phyloP scores from a whole-genome alignment of 1,284 basidiomycete genomes.

The Boletellus deceptivus region DNA sequence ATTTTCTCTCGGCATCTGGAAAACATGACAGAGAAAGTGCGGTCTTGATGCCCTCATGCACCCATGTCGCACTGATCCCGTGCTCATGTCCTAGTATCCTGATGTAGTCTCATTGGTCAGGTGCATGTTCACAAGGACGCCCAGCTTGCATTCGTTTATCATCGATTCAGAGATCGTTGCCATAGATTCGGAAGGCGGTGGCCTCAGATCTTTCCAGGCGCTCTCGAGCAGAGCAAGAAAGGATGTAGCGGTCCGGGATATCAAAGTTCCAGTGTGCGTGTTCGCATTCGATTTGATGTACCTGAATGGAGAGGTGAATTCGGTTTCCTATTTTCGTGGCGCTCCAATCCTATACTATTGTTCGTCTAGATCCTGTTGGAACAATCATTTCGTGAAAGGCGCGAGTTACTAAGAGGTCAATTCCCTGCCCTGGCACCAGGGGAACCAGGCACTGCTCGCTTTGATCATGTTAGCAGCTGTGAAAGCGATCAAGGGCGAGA shows the following conservation, averaged over 20 bases:
- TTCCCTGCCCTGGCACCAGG: slow-evolving; percentile 57
- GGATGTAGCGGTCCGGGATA: slow-evolving; percentile 76
- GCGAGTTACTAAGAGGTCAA: slow-evolving; percentile 57
- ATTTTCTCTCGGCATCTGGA: slow-evolving; percentile 90
- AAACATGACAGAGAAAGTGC: slow-evolving; percentile 86
- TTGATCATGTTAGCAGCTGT: slow-evolving; percentile 76
- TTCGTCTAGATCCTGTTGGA: slow-evolving; percentile 62
- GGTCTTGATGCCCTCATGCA: slow-evolving; percentile 12
- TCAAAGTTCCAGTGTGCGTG: slow-evolving; percentile 82
- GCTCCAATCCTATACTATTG: neutral
- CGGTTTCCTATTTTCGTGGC: neutral
- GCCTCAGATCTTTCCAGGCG: slow-evolving; percentile 81
- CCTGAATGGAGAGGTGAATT: slow-evolving; percentile 70
- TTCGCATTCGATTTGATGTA: slow-evolving; percentile 93
- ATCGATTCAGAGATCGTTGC: slow-evolving; percentile 85
- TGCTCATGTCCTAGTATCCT: slow-evolving; percentile 66
- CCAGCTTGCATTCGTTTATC: slow-evolving; percentile 70
- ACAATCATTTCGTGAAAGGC: slow-evolving; percentile 71
- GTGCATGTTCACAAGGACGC: slow-evolving; percentile 42
- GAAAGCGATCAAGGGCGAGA: slow-evolving; percentile 68
- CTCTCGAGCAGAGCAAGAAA: slow-evolving; percentile 85
- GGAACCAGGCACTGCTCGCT: slow-evolving; percentile 55
- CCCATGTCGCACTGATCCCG: slow-evolving; percentile 10
- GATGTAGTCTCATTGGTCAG: slow-evolving; percentile 70
- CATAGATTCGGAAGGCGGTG: slow-evolving; percentile 63